Evolutionary conservation across 2,329 filamentous ascomycete species (phyloP).

Genomic region (Orbilia blumenaviensis): DNA sequence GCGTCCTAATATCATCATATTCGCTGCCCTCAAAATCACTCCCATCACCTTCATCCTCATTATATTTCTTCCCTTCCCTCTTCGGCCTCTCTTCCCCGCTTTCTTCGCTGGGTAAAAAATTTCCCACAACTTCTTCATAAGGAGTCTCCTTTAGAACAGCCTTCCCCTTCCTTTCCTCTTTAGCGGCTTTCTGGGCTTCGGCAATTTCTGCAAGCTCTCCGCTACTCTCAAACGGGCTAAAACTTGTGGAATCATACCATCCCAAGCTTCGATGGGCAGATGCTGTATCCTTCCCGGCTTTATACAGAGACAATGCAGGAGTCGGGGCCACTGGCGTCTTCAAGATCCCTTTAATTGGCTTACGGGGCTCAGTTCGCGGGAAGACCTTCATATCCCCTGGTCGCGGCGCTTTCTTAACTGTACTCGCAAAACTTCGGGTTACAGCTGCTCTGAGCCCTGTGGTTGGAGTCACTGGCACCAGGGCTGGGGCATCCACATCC

Average conservation of each 20-base stretch:
- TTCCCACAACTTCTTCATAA: not conserved
- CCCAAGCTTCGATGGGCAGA: conserved; percentile 13
- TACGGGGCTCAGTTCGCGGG: conserved; percentile 16
- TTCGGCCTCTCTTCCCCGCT: not conserved
- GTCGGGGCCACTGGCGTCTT: not conserved
- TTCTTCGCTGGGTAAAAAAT: conserved; percentile 19
- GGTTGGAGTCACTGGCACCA: conserved; percentile 8
- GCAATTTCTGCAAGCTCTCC: conserved; percentile 4
- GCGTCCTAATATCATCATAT: not conserved
- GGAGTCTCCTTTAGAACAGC: not conserved
- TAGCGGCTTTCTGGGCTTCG: not conserved
- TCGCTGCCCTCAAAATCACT: not conserved
- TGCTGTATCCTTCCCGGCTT: not conserved
- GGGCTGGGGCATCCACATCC: not conserved
- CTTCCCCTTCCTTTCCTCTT: not conserved
- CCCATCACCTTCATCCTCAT: conserved; percentile 12
- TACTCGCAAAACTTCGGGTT: not conserved
- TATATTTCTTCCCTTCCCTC: not conserved
- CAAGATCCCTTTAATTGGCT: not conserved
- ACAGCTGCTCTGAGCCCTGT: conserved; percentile 1
- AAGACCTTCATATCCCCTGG: not conserved
- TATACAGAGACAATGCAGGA: not conserved
- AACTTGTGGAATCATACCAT: conserved; percentile 46
- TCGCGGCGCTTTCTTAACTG: not conserved
- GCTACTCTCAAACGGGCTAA: conserved; percentile 28